Evolutionary conservation across 345 rosid genomes (phyloP).

Genomic region (Durio zibethinus): DNA sequence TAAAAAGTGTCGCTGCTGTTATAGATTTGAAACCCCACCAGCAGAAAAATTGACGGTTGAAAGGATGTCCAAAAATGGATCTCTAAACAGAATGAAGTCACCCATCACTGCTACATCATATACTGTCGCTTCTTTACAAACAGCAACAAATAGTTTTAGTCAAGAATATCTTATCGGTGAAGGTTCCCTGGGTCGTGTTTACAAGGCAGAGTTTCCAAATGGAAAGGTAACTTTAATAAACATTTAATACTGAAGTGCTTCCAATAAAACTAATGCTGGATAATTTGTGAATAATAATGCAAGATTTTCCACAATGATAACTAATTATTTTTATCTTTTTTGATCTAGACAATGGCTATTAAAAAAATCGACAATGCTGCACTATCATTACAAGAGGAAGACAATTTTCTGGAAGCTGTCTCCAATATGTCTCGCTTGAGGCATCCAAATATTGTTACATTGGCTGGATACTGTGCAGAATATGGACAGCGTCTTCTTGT

Average conservation of each 20-base stretch:
- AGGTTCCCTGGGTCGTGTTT: slow-evolving; percentile 98
- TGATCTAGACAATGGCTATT: slow-evolving; percentile 64
- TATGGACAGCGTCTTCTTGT: slow-evolving; percentile 96
- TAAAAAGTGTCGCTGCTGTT: slow-evolving; percentile 60
- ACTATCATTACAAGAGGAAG: slow-evolving; percentile 88
- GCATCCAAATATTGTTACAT: slow-evolving; percentile 83
- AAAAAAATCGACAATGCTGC: slow-evolving; percentile 96
- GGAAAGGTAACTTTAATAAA: slow-evolving; percentile 59
- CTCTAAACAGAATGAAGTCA: slow-evolving; percentile 62
- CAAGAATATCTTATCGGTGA: slow-evolving; percentile 92
- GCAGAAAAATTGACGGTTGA: slow-evolving; percentile 67
- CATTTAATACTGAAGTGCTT: neutral
- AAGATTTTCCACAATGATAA: neutral
- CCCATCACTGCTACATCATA: slow-evolving; percentile 78
- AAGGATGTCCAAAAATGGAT: slow-evolving; percentile 61
- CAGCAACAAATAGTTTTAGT: slow-evolving; percentile 87
- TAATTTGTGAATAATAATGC: neutral
- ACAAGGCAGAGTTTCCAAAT: slow-evolving; percentile 78
- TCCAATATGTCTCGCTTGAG: slow-evolving; percentile 90
- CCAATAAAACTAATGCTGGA: neutral
- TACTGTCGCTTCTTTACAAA: slow-evolving; percentile 83
- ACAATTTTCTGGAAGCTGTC: slow-evolving; percentile 84
- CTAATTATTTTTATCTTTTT: slow-evolving; percentile 13
- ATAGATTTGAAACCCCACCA: slow-evolving; percentile 71
- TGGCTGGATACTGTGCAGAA: slow-evolving; percentile 90